A percentile compares a stretch with the other conserved stretches of the same genome.
Conservation (phyloP, 352 stramenopile species). For the Pilasporangium apinafurcum region DNA sequence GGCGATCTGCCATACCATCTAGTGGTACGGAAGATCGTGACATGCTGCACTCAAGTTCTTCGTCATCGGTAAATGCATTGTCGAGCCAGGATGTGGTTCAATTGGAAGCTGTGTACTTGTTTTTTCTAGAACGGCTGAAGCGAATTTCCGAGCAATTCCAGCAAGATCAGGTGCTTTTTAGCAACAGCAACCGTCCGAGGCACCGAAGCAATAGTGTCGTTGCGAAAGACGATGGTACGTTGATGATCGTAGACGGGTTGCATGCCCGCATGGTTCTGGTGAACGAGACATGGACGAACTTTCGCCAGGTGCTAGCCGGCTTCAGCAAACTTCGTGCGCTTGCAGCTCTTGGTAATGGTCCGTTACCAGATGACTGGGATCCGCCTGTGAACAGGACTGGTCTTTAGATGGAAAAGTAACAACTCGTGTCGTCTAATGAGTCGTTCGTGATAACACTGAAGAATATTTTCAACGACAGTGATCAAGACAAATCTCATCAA, state of each 20-base stretch:
- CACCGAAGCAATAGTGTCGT: constrained; percentile 13
- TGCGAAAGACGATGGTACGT: constrained; percentile 8
- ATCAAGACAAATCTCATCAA: too few species aligned
- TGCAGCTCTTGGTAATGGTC: constrained; percentile 39
- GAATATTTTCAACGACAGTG: too few species aligned
- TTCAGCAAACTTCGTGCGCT: constrained; percentile 47
- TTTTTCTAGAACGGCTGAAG: constrained; percentile 52
- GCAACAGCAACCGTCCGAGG: not conserved
- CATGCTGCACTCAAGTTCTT: constrained; percentile 53
- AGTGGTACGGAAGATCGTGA: constrained; percentile 10
- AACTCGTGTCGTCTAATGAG: too few species aligned
- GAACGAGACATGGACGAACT: constrained; percentile 68
- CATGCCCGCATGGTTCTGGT: constrained; percentile 25
- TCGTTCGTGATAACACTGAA: too few species aligned
- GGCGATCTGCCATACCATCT: constrained; percentile 3
- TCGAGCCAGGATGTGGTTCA: constrained; percentile 70
- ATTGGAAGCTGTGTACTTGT: constrained; percentile 38
- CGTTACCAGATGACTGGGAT: constrained; percentile 59
- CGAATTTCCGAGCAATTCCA: constrained; percentile 27
- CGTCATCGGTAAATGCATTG: constrained; percentile 21
- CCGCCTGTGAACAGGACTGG: too few species aligned
- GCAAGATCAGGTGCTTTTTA: not conserved
- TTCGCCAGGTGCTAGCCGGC: constrained; percentile 64
- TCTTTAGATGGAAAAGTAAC: too few species aligned
- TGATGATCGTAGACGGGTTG: constrained; percentile 28